Base-by-base conservation (phyloP, 2,329 filamentous ascomycete species). In the Aspergillus uvarum region DNA sequence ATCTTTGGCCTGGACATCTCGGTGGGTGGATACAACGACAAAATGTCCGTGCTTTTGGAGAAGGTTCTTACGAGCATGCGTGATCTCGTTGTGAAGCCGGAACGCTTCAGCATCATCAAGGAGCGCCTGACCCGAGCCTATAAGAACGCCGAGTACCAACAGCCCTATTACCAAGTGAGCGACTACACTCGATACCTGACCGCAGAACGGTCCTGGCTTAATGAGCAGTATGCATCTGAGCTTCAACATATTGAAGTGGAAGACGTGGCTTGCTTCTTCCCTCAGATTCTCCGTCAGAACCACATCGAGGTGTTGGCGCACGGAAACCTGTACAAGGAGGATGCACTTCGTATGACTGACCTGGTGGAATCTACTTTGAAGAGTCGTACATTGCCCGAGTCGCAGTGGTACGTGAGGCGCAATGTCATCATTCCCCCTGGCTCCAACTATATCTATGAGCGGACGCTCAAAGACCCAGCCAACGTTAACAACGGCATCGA, bases 1-100 rank as follows among this genome's bases (percentile, higher is more conserved):
- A 83, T 85, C 4, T 84, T 87, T 32, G 93, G 93, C 0, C 74
- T 98, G 31, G 88, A 90, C 59, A 80, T 98, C 47, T 87, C 89
- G 14, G 85, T 98, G 3, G 88, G 87, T 29, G 95, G 95, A 0
- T 99, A 98, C 79, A 99, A 97, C 68, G 95, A 99, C 76, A 99
- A 99, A 80, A 87, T 99, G 70, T 82, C 90, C 0, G 92, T 97
- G 0, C 83, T 99, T 24, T 78, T 99, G 51, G 92, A 98, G 72
- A 95, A 96, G 73, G 91, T 98, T 4, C 80, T 96, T 26, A 79
- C 87, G 12, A 92, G 89, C 10, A 90, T 97, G 83, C 87, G 91
- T 54, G 90, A 96, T 68, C 81, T 98, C 5, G 86, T 92, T 42
- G 84, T 98, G 66, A 89, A 88, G 63, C 85, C 91, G n/a, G 92